These are phyloP conservation scores for Fusarium subglutinans DNA, from an alignment of 2,329 filamentous ascomycete species.

Conservation along the genomic window DNA sequence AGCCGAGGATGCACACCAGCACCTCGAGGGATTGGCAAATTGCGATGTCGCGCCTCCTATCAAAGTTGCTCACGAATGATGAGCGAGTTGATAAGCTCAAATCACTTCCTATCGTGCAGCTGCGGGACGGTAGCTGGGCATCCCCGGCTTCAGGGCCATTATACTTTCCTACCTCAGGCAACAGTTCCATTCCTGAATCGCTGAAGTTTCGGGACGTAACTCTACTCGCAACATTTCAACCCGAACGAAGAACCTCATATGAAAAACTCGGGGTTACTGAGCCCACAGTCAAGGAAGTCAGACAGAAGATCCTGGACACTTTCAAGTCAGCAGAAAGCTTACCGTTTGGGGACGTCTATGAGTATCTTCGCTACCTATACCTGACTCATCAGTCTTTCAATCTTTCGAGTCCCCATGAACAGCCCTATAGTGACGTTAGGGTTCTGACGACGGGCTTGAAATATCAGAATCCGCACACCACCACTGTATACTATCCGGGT, in stretches of 20 bases:
- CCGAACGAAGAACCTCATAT: not conserved
- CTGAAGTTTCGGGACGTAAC: not conserved
- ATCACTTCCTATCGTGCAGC: not conserved
- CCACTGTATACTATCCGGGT: not conserved
- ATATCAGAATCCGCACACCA: not conserved
- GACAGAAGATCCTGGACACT: not conserved
- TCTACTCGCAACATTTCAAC: no score
- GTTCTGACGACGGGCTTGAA: not conserved
- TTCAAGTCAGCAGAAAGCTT: not conserved
- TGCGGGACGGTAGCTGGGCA: not conserved
- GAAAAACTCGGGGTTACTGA: not conserved
- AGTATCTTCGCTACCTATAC: not conserved
- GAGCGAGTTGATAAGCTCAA: no score
- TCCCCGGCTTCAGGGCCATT: not conserved
- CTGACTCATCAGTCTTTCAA: not conserved
- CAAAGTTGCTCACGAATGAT: not conserved
- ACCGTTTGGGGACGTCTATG: not conserved
- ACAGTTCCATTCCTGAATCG: not conserved
- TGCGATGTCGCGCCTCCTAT: not conserved
- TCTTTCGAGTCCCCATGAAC: not conserved
- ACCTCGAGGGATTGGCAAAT: not conserved
- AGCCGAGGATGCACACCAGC: not conserved
- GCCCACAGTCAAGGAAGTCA: not conserved
- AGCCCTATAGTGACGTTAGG: not conserved
- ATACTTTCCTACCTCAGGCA: not conserved